Percentiles rank a stretch among this genome's conserved stretches.
These are phyloP conservation scores for Globisporangium irregulare DNA, from an alignment of 352 stramenopile genomes.

Conservation along the genomic window DNA sequence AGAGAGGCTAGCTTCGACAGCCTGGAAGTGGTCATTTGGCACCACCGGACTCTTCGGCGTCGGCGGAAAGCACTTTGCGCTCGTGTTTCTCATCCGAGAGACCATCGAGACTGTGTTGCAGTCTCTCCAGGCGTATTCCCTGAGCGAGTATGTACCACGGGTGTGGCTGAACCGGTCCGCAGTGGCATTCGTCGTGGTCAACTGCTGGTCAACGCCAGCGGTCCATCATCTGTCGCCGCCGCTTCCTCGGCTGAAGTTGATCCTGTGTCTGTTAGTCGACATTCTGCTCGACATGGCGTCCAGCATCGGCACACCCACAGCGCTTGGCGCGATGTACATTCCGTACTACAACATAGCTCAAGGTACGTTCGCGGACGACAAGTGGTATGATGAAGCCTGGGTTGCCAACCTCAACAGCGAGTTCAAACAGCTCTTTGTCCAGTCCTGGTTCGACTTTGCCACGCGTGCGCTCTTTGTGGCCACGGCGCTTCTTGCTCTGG, in stretches of 20 bases:
- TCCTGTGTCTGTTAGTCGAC: slow-evolving; percentile 12
- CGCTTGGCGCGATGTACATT: background rate
- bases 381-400: slow-evolving; percentile 4
- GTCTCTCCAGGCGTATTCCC: slow-evolving; percentile 16
- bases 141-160: slow-evolving; percentile 8
- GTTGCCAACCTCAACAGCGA: slow-evolving; percentile 14
- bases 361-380: background rate
- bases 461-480: slow-evolving; percentile 9
- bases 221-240: background rate
- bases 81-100: slow-evolving; percentile 18
- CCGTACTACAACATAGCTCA: background rate
- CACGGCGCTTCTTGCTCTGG: background rate
- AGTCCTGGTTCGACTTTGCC: slow-evolving; percentile 13
- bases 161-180: slow-evolving; percentile 7
- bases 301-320: slow-evolving; percentile 2
- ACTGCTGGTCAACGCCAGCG: slow-evolving; percentile 12
- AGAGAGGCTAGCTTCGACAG: background rate
- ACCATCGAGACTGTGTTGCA: slow-evolving; percentile 17
- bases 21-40: background rate
- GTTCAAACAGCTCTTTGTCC: slow-evolving; percentile 17
- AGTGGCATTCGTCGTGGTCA: background rate
- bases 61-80: slow-evolving; percentile 12
- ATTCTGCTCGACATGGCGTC: slow-evolving; percentile 8
- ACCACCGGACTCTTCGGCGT: slow-evolving; percentile 9
- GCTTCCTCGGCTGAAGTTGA: background rate